A percentile compares a stretch with the other conserved stretches of the same genome.
These are phyloP conservation scores for Eragrostis tef DNA, from an alignment of 202 grass and related monocot genomes.

Conservation along the genomic window DNA sequence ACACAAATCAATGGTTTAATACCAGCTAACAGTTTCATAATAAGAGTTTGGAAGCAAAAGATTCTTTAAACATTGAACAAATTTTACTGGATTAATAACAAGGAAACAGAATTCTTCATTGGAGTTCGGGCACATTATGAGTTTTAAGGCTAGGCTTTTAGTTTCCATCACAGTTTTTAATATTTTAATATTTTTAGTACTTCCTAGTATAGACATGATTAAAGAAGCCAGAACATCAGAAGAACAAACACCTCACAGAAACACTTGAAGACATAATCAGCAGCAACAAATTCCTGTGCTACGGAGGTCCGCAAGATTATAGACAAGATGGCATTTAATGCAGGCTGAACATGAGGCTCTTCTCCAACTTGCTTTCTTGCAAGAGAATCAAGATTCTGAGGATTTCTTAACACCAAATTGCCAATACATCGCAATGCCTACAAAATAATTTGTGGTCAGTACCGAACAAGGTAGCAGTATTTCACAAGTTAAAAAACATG, in stretches of 20 bases:
- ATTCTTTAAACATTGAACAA: conserved; percentile 7
- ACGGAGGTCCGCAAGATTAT: conserved; percentile 76
- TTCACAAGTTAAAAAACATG: conserved; percentile 15
- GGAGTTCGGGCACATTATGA: too few species aligned
- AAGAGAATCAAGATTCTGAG: conserved; percentile 82
- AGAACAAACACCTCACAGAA: conserved; percentile 82
- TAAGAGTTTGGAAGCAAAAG: conserved; percentile 22
- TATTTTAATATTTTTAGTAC: neutral
- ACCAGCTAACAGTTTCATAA: too few species aligned
- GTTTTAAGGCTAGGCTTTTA: neutral
- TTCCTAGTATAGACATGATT: conserved; percentile 32
- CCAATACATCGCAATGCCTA: conserved; percentile 92
- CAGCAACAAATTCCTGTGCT: conserved; percentile 89
- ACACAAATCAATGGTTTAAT: too few species aligned
- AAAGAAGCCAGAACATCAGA: conserved; percentile 31
- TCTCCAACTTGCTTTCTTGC: conserved; percentile 91
- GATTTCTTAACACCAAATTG: conserved; percentile 84
- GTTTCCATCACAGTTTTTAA: neutral
- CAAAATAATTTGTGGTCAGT: conserved; percentile 41
- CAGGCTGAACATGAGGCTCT: conserved; percentile 86
- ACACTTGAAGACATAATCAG: conserved; percentile 92
- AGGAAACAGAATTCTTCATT: conserved; percentile 4
- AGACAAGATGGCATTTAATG: conserved; percentile 81
- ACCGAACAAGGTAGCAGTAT: conserved; percentile 29
- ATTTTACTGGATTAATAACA: neutral